Evolutionary conservation across 177 flowering plant genomes (phyloP), one percentile per base, ranked within the genome.

Genomic region (Vitis hybrid): DNA sequence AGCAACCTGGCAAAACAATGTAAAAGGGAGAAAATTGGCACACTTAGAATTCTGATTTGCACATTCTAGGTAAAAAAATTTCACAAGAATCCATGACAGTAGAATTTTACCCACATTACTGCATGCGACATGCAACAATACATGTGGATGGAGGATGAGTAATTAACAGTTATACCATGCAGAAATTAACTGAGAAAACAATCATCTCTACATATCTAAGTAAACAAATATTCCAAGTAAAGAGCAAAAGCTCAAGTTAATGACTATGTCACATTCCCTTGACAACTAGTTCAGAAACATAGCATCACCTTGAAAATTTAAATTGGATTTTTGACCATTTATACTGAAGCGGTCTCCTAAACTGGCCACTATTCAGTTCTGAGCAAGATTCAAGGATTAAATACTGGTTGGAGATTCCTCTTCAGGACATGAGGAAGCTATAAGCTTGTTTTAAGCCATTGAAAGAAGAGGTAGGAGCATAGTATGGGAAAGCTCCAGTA

Each of bases 1-100:
- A 50, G 87, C 92, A 76, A 93, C 90, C 98, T 93, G 84, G 51
- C 17, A 75, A 77, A 54, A 70, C 14, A 63, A n/a, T 18, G 48
- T 2, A 18, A 3, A 24, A 40, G 24, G 40, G 55, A 24, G 54
- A 2, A 56, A n/a, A 8, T 32, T 3, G 19, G 11, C n/a, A 13
- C 35, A 7, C 35, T 30, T 35, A 50, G 15, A 9, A 21, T 21
- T 12, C 32, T 59, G 60, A 59, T 15, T 11, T 59, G 14, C 62
- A 17, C n/a, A 4, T 35, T 21, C 35, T 24, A 50, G 32, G 67
- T 17, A 10, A 46, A 27, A 60, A 66, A 27, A 27, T 13, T 48
- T 40, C 40, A 62, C 52, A 62, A 18, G 24, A 64, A 62, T 14
- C 65, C 52, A 64, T 51, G 56, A 2, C 54, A 7, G 17, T 21